These are phyloP conservation scores for Suillus luteus DNA, from an alignment of 768 basidiomycete genomes.

Conservation along the genomic window DNA sequence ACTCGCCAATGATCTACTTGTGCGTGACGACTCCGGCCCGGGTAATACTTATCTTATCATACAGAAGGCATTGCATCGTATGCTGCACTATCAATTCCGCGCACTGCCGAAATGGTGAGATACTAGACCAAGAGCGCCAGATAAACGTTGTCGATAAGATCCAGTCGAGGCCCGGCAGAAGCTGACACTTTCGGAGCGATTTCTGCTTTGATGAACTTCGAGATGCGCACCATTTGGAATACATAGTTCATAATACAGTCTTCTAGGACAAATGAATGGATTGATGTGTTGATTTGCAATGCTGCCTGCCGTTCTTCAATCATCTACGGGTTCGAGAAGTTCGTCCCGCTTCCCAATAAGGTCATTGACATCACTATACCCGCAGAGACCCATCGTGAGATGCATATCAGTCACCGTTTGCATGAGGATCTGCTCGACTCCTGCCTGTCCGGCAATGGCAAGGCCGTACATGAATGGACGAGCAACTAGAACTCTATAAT, in stretches of 20 bases:
- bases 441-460: slow-evolving; percentile 66
- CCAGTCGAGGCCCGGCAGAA: neutral
- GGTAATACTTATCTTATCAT: too few species aligned
- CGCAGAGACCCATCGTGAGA: slow-evolving; percentile 60
- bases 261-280: neutral
- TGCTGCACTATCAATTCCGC: too few species aligned
- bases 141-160: neutral
- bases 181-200: neutral
- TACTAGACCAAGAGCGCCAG: too few species aligned
- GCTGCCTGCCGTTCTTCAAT: neutral
- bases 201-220: neutral
- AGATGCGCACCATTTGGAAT: neutral
- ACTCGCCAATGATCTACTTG: too few species aligned
- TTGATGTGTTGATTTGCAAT: neutral
- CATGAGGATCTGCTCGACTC: slow-evolving; percentile 73
- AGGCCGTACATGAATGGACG: slow-evolving; percentile 79
- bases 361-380: slow-evolving; percentile 58
- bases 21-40: too few species aligned
- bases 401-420: slow-evolving; percentile 71
- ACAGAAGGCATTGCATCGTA: too few species aligned
- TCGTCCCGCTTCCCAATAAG: slow-evolving; percentile 55
- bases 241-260: neutral
- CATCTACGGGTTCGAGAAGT: slow-evolving; percentile 18
- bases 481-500: slow-evolving; percentile 47
- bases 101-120: too few species aligned